phyloP scores from a whole-genome alignment of 345 rosid species.

The Euphorbia pulcherrima region DNA sequence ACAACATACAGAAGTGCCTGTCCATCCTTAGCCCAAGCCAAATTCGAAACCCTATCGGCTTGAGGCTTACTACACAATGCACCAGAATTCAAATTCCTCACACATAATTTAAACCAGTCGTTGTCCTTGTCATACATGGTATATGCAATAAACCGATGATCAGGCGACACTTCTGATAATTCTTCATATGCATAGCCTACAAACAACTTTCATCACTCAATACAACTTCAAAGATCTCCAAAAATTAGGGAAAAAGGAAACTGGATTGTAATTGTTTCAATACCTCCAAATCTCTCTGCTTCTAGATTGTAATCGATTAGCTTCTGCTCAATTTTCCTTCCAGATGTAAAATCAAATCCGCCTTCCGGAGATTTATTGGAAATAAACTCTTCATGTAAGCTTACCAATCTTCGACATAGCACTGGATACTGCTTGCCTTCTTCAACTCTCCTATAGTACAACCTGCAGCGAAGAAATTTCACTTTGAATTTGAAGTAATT shows the following conservation, averaged over 20 bases:
- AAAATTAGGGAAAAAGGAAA: conserved; percentile 5
- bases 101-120: conserved; percentile 68
- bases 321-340: conserved; percentile 90
- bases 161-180: conserved; percentile 84
- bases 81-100: conserved; percentile 84
- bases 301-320: conserved; percentile 88
- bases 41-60: conserved; percentile 70
- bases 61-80: conserved; percentile 90
- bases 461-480: conserved; percentile 40
- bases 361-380: conserved; percentile 65
- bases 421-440: conserved; percentile 89
- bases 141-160: conserved; percentile 88
- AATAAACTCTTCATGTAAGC: conserved; percentile 79
- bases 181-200: conserved; percentile 95
- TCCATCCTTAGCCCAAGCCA: conserved; percentile 90
- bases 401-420: conserved; percentile 67
- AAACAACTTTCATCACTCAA: conserved; percentile 2
- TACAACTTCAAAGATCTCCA: not conserved
- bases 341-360: conserved; percentile 84
- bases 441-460: conserved; percentile 84
- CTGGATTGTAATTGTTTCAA: not conserved
- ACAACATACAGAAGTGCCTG: conserved; percentile 83
- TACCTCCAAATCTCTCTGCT: conserved; percentile 98
- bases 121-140: conserved; percentile 96
- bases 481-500: conserved; percentile 11